Conservation (phyloP, 768 basidiomycete genomes). For the Leccinum subtestaceum region DNA sequence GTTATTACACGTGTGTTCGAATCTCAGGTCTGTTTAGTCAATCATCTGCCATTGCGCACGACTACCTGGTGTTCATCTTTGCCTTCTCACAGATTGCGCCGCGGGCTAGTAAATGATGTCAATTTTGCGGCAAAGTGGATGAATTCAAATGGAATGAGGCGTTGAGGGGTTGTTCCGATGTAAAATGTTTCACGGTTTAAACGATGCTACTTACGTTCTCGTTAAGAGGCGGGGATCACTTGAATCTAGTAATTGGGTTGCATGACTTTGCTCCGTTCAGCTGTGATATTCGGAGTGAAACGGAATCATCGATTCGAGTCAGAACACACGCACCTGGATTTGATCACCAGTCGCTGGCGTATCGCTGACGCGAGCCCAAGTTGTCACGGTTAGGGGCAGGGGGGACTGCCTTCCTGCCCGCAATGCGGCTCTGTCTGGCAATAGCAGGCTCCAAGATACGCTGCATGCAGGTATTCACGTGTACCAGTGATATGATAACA, state of each 20-base stretch:
- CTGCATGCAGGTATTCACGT: conserved; percentile 21
- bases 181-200: neutral
- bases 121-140: neutral
- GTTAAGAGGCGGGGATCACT: neutral
- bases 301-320: neutral
- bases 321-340: conserved; percentile 14
- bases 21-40: conserved; percentile 4
- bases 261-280: neutral
- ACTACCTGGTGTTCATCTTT: neutral
- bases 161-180: neutral
- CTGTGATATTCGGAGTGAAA: neutral
- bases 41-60: neutral
- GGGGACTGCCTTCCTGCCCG: neutral
- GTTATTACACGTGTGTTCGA: conserved; percentile 7
- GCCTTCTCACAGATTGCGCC: neutral
- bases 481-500: conserved; percentile 13
- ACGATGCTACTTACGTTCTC: neutral
- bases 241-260: conserved; percentile 3
- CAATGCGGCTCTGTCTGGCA: neutral
- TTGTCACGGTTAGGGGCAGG: conserved; percentile 15
- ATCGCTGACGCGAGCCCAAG: conserved; percentile 7
- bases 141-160: neutral
- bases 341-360: conserved; percentile 6
- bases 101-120: neutral
- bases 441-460: neutral